Evolutionary conservation across 148 eudicot species (phyloP).

Genomic region (Cornus florida): DNA sequence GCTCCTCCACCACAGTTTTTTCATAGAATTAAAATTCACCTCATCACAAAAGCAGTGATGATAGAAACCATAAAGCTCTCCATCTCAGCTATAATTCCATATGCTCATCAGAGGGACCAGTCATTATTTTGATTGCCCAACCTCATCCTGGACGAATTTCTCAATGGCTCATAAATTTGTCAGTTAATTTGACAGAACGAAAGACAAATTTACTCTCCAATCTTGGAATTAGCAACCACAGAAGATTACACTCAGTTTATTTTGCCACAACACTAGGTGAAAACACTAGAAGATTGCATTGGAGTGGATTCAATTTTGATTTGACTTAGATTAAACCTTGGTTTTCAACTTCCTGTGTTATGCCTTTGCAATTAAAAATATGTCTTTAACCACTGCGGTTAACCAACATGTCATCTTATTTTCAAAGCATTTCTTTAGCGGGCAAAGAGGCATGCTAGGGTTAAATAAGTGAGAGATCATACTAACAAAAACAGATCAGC

Average conservation of each 20-base stretch:
- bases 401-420: background rate
- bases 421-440: background rate
- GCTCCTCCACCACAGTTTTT: background rate
- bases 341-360: background rate
- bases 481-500: background rate
- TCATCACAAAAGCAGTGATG: background rate
- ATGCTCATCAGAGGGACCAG: no score
- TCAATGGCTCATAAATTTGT: background rate
- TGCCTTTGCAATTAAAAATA: background rate
- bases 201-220: background rate
- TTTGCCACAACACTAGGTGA: background rate
- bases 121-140: background rate
- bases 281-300: background rate
- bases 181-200: background rate
- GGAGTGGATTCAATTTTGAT: background rate
- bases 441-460: background rate
- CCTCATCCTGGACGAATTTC: background rate
- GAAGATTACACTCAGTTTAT: background rate
- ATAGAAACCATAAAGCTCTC: background rate
- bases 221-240: background rate
- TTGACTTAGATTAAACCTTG: no score
- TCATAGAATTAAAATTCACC: background rate
- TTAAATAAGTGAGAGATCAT: background rate
- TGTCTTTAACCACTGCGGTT: background rate
- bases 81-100: background rate